Evolutionary conservation across 306 rosid genomes (phyloP), one percentile per base, ranked within the genome.

Genomic region (Luffa aegyptiaca): DNA sequence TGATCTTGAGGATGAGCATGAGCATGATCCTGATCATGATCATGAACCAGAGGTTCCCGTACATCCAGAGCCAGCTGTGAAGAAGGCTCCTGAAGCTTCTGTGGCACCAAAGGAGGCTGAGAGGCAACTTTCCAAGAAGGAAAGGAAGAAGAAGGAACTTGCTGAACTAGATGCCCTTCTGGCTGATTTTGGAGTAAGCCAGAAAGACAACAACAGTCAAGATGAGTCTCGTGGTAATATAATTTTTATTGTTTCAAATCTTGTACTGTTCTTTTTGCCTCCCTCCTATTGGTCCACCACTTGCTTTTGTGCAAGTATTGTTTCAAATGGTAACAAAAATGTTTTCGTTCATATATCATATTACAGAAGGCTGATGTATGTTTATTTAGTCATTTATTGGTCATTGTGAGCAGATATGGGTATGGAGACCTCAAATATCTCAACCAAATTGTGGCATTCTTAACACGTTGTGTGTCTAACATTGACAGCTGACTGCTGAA

Each of bases 91-190:
- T 80, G 93, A 88, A 77, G 88, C 86, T 80, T 53, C 91, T 75
- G 84, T 12, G 5, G 88, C 81, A 66, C 90, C 93, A 39, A 93
- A 91, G 89, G 97, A 95, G 86, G 77, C 90, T 26, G 97, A 93
- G 80, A 84, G 91, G 52, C 97, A 95, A 68, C 97, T 95, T 64
- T 89, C 97, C 10, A 95, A 95, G 68, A 95, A 93, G 77, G 99
- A 95, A 80, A 90, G 84, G 85, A 95, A 95, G 88, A 95, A 95
- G 81, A 95, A 91, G 87, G 99, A 91, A 69, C 97, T 95, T 85
- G 99, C 87, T 6, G 99, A 95, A 84, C 97, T 95, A 74, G 99
- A 95, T 69, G 97, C 97, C 56, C 94, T 95, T 85, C 83, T 93
- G 64, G 97, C 99, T 81, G 97, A 93, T 86, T 91, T 95, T 80